Evolutionary conservation across 2,329 filamentous ascomycete species (phyloP), one percentile per base, ranked within the genome.

Genomic region (Endoconidiophora laricicola): DNA sequence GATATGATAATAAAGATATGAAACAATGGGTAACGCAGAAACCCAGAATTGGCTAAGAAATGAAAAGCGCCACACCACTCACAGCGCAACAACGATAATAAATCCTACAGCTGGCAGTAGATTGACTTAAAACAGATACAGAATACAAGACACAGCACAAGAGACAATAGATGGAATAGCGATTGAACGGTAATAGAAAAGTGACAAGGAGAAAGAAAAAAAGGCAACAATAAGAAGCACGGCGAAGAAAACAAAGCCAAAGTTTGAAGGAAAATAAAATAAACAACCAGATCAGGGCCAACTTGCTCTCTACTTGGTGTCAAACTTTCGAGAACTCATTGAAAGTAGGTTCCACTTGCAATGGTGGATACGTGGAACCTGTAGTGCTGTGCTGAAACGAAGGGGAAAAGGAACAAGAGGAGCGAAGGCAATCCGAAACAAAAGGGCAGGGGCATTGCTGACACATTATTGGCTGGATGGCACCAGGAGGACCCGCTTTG

Each of bases 351-450:
- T 42, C 24, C 20, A 38, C 16, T 42, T 6, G 29, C 9, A 20
- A 42, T 18, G 36, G 26, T 40, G 26, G 37, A 42, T 48, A 48
- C 46, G 46, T 48, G 46, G 46, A 48, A 48, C 46, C 23, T 48
- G 24, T 33, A 46, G 12, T 10, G 29, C 18, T 18, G 23, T 24
- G 37, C 26, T 48, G 46, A 48, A 48, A 48, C 46, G 42, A 46
- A 46, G 22, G 24, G 39, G 46, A 38, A 46, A 46, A 12, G 44
- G 4, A 23, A 16, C 44, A n/a, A 44, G 10, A 23, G 33, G 52
- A 23, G 50, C 58, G 10, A 45, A 49, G 3, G 54, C 49, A 54
- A 56, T 56, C 47, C 24, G 50, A 2, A 43, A 54, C 6, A 46
- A 54, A 12, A 50, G 55, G 18, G 42, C 55, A 6, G 36, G 56